Base-by-base conservation (phyloP, 345 rosid species). In the Boechera retrofracta region DNA sequence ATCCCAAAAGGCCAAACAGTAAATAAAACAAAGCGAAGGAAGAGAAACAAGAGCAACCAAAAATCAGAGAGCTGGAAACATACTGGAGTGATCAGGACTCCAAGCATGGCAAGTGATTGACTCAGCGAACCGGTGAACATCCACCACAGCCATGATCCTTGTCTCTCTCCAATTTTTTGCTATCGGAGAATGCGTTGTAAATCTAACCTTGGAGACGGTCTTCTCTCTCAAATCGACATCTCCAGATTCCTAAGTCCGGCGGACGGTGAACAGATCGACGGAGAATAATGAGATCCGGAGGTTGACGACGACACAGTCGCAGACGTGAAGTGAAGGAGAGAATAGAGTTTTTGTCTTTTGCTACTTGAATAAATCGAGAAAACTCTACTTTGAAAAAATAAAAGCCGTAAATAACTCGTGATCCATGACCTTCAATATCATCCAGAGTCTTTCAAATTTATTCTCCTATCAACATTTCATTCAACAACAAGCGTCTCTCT, bases 91-190 rank as follows among this genome's bases (percentile, higher is more conserved):
- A 86, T 92, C 97, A 61, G 97, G 93, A 84, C 93, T 91, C 98
- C 98, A 95, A 60, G 99, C 91, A 77, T 95, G 99, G 82, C 97
- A 92, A 74, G 96, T 91, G 82, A 95, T 87, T 86, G 88, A 89
- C 68, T 85, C 88, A n/a, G 98, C 91, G 61, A 92, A 85, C 77
- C 89, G 94, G 62, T 92, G 93, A 81, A 89, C 91, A 42, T 89
- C 81, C 47, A 86, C 73, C 55, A 84, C 84, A 51, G 96, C 92
- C 99, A 92, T 95, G 35, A 64, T 63, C 72, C 61, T 48, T 65
- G 12, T 51, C 63, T 70, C 69, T 51, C 63, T 70, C 69, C 63
- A 48, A 52, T 51, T 38, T 29, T 16, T 28, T 28, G 29, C 29
- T 36, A 49, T 41, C 68, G 71, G 72, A 51, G 70, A 67, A 53